These are phyloP conservation scores for Brettanomyces sp. DNA, from an alignment of 805 yeast species.

Conservation along the genomic window DNA sequence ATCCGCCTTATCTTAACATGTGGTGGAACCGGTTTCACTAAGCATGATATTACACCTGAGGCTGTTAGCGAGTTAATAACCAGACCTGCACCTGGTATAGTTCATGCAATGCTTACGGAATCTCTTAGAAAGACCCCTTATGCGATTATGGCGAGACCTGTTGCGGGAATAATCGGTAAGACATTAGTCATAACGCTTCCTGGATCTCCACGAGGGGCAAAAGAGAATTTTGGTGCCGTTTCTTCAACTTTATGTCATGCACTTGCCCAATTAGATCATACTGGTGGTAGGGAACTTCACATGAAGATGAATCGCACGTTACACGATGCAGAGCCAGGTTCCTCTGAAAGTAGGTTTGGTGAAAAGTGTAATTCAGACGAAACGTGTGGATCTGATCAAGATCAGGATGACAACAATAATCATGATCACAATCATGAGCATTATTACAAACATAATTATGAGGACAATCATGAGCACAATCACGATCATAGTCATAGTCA, in stretches of 20 bases:
- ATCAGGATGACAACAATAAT: background rate
- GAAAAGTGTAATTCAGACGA: no score
- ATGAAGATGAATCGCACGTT: conserved; percentile 19
- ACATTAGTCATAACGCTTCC: conserved; percentile 38
- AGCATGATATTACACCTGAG: conserved; percentile 41
- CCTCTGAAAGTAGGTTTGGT: conserved; percentile 1
- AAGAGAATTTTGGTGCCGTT: conserved; percentile 34
- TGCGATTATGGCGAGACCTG: conserved; percentile 42
- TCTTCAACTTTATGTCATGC: conserved; percentile 34
- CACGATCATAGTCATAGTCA: conserved; percentile 10
- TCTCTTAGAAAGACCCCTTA: conserved; percentile 36
- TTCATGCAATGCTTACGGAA: conserved; percentile 34
- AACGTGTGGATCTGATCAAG: no score
- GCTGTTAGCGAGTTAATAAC: conserved; percentile 34
- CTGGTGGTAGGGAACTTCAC: conserved; percentile 33
- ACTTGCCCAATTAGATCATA: conserved; percentile 26
- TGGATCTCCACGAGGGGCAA: conserved; percentile 42
- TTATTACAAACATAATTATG: no score
- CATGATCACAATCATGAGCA: conserved; percentile 2
- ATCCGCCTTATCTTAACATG: conserved; percentile 32
- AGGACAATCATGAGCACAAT: conserved; percentile 8
- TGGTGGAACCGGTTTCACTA: conserved; percentile 47
- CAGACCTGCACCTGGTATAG: conserved; percentile 39
- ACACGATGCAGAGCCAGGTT: conserved; percentile 16
- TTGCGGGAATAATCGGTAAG: conserved; percentile 34